Evolutionary conservation across 2,329 filamentous ascomycete species (phyloP), one percentile per base, ranked within the genome.

Genomic region (Aspergillus novofumigatus): DNA sequence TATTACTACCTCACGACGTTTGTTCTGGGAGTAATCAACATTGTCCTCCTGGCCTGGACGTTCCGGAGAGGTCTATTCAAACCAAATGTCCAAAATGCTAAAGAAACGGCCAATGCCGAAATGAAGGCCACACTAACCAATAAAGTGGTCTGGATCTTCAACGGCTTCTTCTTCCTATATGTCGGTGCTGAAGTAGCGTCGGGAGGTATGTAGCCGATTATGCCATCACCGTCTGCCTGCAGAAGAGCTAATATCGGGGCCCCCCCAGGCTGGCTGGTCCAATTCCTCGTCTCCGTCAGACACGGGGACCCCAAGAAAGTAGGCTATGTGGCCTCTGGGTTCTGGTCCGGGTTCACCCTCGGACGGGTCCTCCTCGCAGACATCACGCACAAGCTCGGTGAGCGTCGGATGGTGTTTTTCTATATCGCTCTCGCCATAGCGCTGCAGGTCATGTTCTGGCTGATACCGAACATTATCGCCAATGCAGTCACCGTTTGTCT

Each of bases 101-200:
- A 67, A 42, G 60, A 61, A 3, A 60, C 60, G 2, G 63, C 65
- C 3, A 61, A 50, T 14, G 54, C 57, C 10, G 62, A 67, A 52
- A 44, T 67, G 42, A 59, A 55, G 20, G 63, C 60, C 5, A 65
- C 62, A 3, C 35, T 67, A 9, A 32, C 56, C 2, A 62, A 62
- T 51, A 58, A 54, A 42, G 49, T 59, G 7, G 61, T 67, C 14
- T 67, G 65, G 65, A 61, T 65, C 35, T 54, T 67, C 32, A 65
- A 65, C 32, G 61, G 61, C 14, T 67, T 67, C 35, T 67, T 65
- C 55, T 65, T 67, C 47, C 58, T 67, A 38, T 67, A 67, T 57
- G 60, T 60, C 14, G 65, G 65, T 10, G 62, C 62, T 17, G 65
- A 67, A 45, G 64, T 67, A 28, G 64, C 59, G 26, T 60, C 61